Conservation (phyloP, 1,139 yeast species). For the Nakaseomyces sp. region DNA sequence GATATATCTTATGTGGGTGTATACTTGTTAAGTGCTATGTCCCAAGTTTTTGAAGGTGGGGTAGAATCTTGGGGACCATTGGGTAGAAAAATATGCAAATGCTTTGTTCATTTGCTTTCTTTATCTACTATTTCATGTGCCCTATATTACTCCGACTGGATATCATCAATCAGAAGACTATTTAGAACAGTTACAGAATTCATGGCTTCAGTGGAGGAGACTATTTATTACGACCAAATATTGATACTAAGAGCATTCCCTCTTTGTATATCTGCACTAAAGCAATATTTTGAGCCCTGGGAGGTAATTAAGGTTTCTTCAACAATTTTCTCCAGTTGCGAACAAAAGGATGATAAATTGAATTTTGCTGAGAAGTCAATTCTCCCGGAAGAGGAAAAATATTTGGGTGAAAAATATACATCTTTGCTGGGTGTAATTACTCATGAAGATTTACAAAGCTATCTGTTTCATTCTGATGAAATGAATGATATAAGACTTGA, state of each 20-base stretch:
- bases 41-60: background rate
- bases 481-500: conserved; percentile 10
- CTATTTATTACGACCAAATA: conserved; percentile 3
- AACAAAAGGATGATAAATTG: conserved; percentile 15
- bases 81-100: conserved; percentile 1
- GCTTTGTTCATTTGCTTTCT: background rate
- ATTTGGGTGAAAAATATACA: conserved; percentile 17
- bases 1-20: background rate
- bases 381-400: conserved; percentile 15
- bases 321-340: conserved; percentile 11
- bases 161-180: background rate
- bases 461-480: conserved; percentile 12
- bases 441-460: conserved; percentile 11
- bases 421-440: conserved; percentile 18
- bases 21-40: background rate
- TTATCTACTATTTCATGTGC: conserved; percentile 1
- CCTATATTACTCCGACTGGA: background rate
- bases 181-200: background rate
- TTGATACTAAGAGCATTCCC: conserved; percentile 1
- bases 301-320: background rate
- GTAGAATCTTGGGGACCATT: background rate
- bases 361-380: conserved; percentile 10
- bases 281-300: conserved; percentile 3
- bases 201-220: background rate
- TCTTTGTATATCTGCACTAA: background rate